Evolutionary conservation across 805 yeast species (phyloP), one percentile per base, ranked within the genome.

Genomic region (Myxozyma neglecta): DNA sequence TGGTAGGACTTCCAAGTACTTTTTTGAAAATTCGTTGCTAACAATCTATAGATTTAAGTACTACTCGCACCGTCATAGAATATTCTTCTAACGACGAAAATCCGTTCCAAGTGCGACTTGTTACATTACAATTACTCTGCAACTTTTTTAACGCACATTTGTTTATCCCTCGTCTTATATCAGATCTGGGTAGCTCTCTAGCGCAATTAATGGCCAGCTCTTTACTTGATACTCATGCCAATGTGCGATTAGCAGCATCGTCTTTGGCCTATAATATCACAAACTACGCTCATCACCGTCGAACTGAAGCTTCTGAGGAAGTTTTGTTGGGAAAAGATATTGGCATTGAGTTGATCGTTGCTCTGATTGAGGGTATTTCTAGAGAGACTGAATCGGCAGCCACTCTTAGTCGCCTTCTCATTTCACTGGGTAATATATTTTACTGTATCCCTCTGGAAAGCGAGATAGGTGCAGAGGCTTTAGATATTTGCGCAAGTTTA

Each of bases 221-320:
- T 13, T 36, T 67, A 29, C 60, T 67, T 16, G 65, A 63, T 42
- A 43, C 18, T 13, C 64, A 65, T 43, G 24, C 56, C 14, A 67
- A 68, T 37, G 69, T 65, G 9, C 54, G 69, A 2, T 34, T 65
- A 6, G 70, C 70, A 18, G 70, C 70, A 8, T 62, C 69, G 14
- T 49, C 65, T 11, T 49, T 67, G 14, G 66, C 64, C n/a, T 67
- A 57, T 49, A 67, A 67, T 49, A 44, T 67, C 24, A 51, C 64
- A 4, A 63, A 61, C 4, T 56, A 44, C 50, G 60, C 51, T 14
- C 67, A 61, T 45, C 35, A 24, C 2, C 48, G 48, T 14, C 58
- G 70, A 3, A 48, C 60, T 11, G 43, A 40, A 9, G 20, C 20
- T 9, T 35, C 36, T 11, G 56, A 52, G 13, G 69, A 61, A n/a